Evolutionary conservation across 1,284 basidiomycete genomes (phyloP), one percentile per base, ranked within the genome.

Genomic region (Flammula alnicola): DNA sequence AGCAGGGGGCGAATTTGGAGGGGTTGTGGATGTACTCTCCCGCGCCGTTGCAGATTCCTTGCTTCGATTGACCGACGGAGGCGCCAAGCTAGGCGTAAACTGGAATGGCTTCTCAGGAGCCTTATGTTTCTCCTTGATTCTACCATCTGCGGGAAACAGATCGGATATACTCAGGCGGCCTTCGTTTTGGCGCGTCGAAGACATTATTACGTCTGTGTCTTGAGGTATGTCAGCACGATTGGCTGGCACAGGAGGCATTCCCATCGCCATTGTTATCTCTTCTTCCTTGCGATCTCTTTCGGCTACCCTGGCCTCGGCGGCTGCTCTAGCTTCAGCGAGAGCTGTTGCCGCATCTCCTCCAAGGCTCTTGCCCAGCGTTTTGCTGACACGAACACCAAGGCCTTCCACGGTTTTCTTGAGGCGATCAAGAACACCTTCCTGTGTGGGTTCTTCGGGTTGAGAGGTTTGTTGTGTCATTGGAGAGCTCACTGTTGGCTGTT

Each of bases 331-430:
- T 66, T 88, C 83, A 6, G 85, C 86, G 11, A 89, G 74, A 14
- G 82, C 84, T 16, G 58, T 64, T 22, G 75, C 80, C 3, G 77
- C 81, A 9, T 75, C 79, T 16, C 61, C 60, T 37, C 83, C 84
- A 5, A 86, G 61, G n/a, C 86, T 84, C 61, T 82, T 88, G 44
- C 78, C 76, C 63, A 76, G 72, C 44, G 76, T 79, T 62, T 83
- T 88, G n/a, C 76, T 78, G 36, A 75, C 63, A 4, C 78, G 79
- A n/a, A 78, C 73, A n/a, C 83, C 84, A 29, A 86, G 70, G 14
- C 76, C 84, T 62, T 86, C 80, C 0, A 88, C 79, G 2, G 81
- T 86, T 61, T 79, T 82, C 69, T 86, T 88, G 51, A 91, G 72
- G 8, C 78, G 72, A 59, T 81, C 76, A 33, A 89, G 71, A 56